phyloP scores from a whole-genome alignment of 352 stramenopile genomes.

The Pythium plurisporium region DNA sequence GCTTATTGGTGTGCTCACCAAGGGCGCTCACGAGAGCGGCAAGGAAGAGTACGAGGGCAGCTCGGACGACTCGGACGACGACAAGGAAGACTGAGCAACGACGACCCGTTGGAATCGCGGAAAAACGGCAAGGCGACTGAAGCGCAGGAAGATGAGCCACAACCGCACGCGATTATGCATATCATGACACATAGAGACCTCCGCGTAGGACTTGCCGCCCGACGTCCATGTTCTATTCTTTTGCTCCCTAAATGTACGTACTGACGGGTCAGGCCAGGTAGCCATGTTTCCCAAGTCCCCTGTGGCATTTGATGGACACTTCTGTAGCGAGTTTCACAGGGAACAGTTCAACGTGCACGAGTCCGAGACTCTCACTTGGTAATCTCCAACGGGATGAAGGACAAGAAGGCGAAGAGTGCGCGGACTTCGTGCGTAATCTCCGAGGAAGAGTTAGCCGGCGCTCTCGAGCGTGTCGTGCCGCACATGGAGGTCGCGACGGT shows the following conservation, averaged over 20 bases:
- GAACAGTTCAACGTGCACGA: conserved; percentile 9
- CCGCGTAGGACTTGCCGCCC: not conserved
- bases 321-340: conserved; percentile 1
- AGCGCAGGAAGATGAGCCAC: not conserved
- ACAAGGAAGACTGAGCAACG: conserved; percentile 21
- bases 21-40: conserved; percentile 68
- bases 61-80: conserved; percentile 72
- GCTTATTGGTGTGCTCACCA: conserved; percentile 59
- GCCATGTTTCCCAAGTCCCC: not conserved
- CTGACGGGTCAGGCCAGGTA: too few relatives aligned
- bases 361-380: not conserved
- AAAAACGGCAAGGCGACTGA: not conserved
- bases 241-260: not conserved
- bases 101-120: too few relatives aligned
- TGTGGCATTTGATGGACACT: conserved; percentile 1
- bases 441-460: not conserved
- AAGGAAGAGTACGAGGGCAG: conserved; percentile 86
- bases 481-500: not conserved
- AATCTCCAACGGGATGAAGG: not conserved
- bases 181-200: conserved; percentile 6
- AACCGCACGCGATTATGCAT: conserved; percentile 1
- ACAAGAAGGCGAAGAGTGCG: not conserved
- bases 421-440: not conserved
- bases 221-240: not conserved
- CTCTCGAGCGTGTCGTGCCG: not conserved